These are phyloP conservation scores for Pleurotus cornucopiae DNA, from an alignment of 768 basidiomycete species.

Conservation along the genomic window DNA sequence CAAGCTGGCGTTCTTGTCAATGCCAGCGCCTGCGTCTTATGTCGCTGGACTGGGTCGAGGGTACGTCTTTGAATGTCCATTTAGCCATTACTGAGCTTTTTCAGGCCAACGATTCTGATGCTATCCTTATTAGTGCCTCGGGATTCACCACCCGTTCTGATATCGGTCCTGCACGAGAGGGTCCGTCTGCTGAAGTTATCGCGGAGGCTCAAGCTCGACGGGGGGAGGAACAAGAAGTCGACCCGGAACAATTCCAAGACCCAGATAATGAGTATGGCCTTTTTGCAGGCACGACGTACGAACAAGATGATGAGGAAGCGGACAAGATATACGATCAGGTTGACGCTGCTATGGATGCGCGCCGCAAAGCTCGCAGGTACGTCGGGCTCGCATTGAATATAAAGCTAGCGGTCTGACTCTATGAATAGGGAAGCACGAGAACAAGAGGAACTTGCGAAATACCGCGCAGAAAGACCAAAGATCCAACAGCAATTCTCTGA, in stretches of 20 bases:
- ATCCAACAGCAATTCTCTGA: slow-evolving; percentile 96
- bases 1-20: slow-evolving; percentile 83
- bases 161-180: slow-evolving; percentile 97
- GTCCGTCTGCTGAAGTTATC: slow-evolving; percentile 85
- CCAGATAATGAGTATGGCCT: slow-evolving; percentile 97
- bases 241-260: slow-evolving; percentile 91
- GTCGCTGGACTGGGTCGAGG: slow-evolving; percentile 98
- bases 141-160: slow-evolving; percentile 98
- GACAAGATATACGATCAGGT: slow-evolving; percentile 94
- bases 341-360: slow-evolving; percentile 84
- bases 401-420: no score
- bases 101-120: not conserved
- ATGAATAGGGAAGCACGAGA: slow-evolving; percentile 67
- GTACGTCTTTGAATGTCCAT: slow-evolving; percentile 36
- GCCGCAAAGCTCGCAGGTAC: slow-evolving; percentile 76
- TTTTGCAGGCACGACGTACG: slow-evolving; percentile 94
- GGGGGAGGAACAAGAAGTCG: slow-evolving; percentile 84
- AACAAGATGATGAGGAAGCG: slow-evolving; percentile 96
- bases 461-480: slow-evolving; percentile 86
- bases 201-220: slow-evolving; percentile 88
- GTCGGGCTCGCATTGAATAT: slow-evolving; percentile 16
- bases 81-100: slow-evolving; percentile 5
- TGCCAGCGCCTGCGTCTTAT: slow-evolving; percentile 94
- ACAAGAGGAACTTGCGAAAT: slow-evolving; percentile 65
- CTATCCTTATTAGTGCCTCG: slow-evolving; percentile 61